Conservation (phyloP, 768 basidiomycete species). For the Botryobasidium botryosum region DNA sequence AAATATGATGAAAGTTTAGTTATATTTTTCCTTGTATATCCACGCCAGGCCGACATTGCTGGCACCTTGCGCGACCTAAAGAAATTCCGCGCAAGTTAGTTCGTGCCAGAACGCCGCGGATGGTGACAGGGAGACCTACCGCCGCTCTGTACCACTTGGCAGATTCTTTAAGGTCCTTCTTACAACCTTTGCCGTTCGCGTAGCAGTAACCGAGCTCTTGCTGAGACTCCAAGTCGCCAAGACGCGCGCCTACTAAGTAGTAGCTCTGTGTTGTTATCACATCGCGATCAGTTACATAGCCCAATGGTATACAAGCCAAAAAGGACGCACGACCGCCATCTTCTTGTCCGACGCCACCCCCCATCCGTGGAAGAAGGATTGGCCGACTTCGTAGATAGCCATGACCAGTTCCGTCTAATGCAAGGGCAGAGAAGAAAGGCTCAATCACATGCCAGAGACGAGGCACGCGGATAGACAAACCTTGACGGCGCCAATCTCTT, state of each 20-base stretch:
- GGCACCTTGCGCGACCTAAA: slow-evolving; percentile 45
- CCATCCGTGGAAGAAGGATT: slow-evolving; percentile 89
- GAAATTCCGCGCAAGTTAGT: no score
- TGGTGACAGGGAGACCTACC: slow-evolving; percentile 24
- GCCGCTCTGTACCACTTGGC: slow-evolving; percentile 88
- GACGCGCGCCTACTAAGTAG: slow-evolving; percentile 62
- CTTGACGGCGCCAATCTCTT: neutral
- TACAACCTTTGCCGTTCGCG: slow-evolving; percentile 74
- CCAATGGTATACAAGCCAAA: slow-evolving; percentile 1
- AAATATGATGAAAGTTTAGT: slow-evolving; percentile 3
- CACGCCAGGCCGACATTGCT: slow-evolving; percentile 76
- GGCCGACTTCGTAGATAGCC: slow-evolving; percentile 83
- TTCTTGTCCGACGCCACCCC: slow-evolving; percentile 74
- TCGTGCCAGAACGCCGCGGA: no score
- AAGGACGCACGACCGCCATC: slow-evolving; percentile 33
- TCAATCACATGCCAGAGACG: neutral
- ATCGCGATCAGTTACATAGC: neutral
- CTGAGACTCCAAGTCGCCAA: slow-evolving; percentile 81
- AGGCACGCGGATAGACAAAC: neutral
- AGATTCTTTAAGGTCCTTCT: slow-evolving; percentile 72
- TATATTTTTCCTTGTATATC: slow-evolving; percentile 83
- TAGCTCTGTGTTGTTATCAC: slow-evolving; percentile 39
- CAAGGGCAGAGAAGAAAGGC: neutral
- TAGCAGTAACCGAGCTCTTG: slow-evolving; percentile 72
- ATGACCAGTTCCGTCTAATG: slow-evolving; percentile 61